These are phyloP conservation scores for Epichloe bromicola DNA, from an alignment of 2,329 filamentous ascomycete genomes.

Conservation along the genomic window DNA sequence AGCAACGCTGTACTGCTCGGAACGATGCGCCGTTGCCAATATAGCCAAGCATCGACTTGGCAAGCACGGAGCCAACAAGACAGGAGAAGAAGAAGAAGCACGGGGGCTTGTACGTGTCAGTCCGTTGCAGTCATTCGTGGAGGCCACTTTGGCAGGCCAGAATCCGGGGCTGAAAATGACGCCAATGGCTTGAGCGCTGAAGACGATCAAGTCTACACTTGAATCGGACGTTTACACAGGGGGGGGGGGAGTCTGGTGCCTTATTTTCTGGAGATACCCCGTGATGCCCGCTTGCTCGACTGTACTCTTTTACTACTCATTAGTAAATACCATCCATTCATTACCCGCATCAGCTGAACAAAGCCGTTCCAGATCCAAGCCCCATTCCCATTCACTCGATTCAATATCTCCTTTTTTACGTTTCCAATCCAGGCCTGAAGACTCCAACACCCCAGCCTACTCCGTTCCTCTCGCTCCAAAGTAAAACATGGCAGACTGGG, in stretches of 20 bases:
- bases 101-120: constrained; percentile 12
- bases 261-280: not conserved
- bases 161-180: constrained; percentile 22
- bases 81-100: constrained; percentile 10
- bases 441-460: no score
- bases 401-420: no score
- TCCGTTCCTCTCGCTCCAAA: no score
- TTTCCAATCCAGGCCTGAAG: no score
- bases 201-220: not conserved
- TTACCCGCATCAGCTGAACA: not conserved
- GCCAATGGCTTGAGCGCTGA: constrained; percentile 3
- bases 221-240: not conserved
- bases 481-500: no score
- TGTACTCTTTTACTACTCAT: not conserved
- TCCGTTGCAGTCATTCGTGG: constrained; percentile 14
- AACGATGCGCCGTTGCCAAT: constrained; percentile 27
- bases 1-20: constrained; percentile 29
- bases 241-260: not conserved
- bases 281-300: not conserved
- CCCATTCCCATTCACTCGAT: no score
- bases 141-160: constrained; percentile 15
- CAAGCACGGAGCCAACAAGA: constrained; percentile 18
- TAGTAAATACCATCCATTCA: not conserved
- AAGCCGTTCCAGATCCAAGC: not conserved
- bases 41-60: constrained; percentile 26